These are phyloP conservation scores for Vicia villosa DNA, from an alignment of 306 rosid species.

Conservation along the genomic window DNA sequence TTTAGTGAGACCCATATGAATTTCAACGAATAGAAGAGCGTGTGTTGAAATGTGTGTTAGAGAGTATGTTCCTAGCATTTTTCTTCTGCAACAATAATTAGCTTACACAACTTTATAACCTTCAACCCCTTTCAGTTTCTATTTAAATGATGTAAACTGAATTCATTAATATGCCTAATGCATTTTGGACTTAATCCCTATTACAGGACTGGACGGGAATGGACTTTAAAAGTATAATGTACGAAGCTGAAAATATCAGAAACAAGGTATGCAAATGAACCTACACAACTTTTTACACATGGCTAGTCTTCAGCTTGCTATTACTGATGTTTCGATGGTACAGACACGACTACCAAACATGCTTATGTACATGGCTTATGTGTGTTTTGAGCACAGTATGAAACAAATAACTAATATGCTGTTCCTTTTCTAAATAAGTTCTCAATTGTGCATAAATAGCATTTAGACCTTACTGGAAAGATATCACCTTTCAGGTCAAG, in stretches of 20 bases:
- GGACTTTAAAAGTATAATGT: constrained; percentile 83
- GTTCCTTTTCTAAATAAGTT: constrained; percentile 8
- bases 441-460: constrained; percentile 15
- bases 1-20: no score
- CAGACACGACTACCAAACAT: constrained; percentile 7
- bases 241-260: constrained; percentile 84
- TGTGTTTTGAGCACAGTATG: constrained; percentile 10
- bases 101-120: constrained; percentile 11
- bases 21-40: no score
- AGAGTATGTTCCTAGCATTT: no score
- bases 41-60: no score
- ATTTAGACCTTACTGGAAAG: constrained; percentile 2
- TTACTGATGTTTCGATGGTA: constrained; percentile 8
- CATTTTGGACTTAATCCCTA: constrained; percentile 23
- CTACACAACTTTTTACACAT: constrained; percentile 18
- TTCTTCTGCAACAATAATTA: constrained; percentile 6
- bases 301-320: constrained; percentile 22
- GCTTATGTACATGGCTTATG: constrained; percentile 15
- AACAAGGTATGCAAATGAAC: constrained; percentile 66
- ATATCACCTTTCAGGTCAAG: not conserved
- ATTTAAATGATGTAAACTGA: constrained; percentile 1
- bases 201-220: constrained; percentile 97
- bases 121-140: constrained; percentile 18
- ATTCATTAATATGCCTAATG: constrained; percentile 10
- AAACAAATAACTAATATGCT: constrained; percentile 3